phyloP scores from a whole-genome alignment of 108 stramenopile species.

The Cyclostephanos tholiformis region DNA sequence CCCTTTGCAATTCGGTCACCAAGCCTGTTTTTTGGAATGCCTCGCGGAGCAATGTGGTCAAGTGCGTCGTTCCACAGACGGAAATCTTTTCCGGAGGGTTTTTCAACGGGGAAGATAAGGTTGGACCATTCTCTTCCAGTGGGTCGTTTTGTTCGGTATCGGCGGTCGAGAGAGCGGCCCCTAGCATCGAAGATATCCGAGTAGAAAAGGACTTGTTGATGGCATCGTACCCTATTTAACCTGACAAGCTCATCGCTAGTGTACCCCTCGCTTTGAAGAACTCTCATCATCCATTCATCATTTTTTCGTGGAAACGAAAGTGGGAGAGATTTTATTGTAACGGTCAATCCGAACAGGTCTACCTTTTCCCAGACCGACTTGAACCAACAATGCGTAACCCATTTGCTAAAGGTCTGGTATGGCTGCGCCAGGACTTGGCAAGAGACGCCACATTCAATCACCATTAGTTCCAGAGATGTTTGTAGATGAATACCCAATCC shows the following conservation, averaged over 20 bases:
- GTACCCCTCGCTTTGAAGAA: not conserved
- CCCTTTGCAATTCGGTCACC: not conserved
- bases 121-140: not conserved
- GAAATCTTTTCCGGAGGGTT: not conserved
- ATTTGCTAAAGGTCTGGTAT: too few relatives aligned
- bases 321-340: not conserved
- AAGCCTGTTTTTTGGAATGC: not conserved
- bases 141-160: not conserved
- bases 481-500: too few relatives aligned
- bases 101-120: not conserved
- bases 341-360: not conserved
- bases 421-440: too few relatives aligned
- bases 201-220: too few relatives aligned
- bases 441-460: too few relatives aligned
- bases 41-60: not conserved
- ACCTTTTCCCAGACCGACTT: not conserved
- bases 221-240: too few relatives aligned
- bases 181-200: not conserved
- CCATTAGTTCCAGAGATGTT: too few relatives aligned
- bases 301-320: not conserved
- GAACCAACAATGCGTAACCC: too few relatives aligned
- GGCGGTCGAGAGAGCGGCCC: not conserved
- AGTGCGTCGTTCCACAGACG: not conserved
- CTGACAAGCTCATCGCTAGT: too few relatives aligned
- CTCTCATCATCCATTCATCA: not conserved